Evolutionary conservation across 164 flowering plant genomes (phyloP), one percentile per base, ranked within the genome.

Genomic region (Hamamelis virginiana): DNA sequence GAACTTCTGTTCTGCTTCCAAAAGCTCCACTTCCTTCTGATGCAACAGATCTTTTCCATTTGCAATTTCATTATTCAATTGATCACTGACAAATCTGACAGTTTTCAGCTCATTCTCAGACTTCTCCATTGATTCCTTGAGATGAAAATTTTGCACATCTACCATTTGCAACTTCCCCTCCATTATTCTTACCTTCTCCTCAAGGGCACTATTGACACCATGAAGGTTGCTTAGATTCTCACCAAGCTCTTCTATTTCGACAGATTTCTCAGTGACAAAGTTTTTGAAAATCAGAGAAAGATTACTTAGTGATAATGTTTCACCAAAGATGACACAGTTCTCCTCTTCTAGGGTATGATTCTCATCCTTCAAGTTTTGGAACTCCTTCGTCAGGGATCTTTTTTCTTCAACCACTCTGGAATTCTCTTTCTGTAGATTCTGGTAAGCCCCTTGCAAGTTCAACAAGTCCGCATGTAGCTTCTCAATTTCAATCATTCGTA

Each of bases 331-430:
- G 26, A 48, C 57, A 75, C 16, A 22, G 65, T 65, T 78, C 64
- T 85, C 89, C 65, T 79, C 81, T 75, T 84, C 83, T 0, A 86
- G 72, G 10, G 26, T 63, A 72, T 45, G 21, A 13, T 81, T 84
- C 66, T 80, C 81, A 58, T 76, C 76, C 60, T 67, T 64, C 69
- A 81, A 66, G 51, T 59, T 68, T 18, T 19, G 28, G 12, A 77
- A 19, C 33, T 69, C 60, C 21, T 73, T 74, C 70, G 53, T 65
- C 75, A 84, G 73, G 27, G 65, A 74, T 19, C 44, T 59, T 43
- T 79, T 86, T 75, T 84, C 86, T 64, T 82, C 81, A 53, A 70
- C 64, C 46, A 69, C 66, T 65, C 77, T 62, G 57, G 23, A 65
- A 46, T 81, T 83, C 59, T 84, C 82, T 50, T 67, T 71, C 75